These are phyloP conservation scores for Fusarium burgessii DNA, from an alignment of 2,329 filamentous ascomycete species.

Conservation along the genomic window DNA sequence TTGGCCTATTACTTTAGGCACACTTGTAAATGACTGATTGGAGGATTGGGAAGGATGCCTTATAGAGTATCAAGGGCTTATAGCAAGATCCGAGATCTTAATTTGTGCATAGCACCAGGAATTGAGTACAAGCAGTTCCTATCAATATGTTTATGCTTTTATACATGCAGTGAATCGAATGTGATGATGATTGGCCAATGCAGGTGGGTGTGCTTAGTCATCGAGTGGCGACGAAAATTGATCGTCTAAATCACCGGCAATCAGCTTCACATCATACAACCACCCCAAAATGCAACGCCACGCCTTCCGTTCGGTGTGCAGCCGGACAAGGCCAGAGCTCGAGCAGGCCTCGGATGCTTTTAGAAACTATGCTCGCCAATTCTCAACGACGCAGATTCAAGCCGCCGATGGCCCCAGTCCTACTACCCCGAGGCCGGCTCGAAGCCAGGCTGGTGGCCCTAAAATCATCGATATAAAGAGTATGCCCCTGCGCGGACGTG, in stretches of 20 bases:
- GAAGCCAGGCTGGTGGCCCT: conserved; percentile 37
- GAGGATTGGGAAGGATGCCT: conserved; percentile 25
- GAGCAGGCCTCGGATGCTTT: conserved; percentile 49
- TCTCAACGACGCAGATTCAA: conserved; percentile 55
- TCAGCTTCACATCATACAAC: conserved; percentile 34
- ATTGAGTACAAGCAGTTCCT: conserved; percentile 41
- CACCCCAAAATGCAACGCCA: conserved; percentile 53
- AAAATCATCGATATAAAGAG: conserved; percentile 57
- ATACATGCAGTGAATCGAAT: background rate
- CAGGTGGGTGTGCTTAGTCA: conserved; percentile 41
- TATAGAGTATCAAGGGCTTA: conserved; percentile 37
- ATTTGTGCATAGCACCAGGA: conserved; percentile 33
- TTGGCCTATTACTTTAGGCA: conserved; percentile 29
- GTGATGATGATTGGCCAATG: conserved; percentile 37
- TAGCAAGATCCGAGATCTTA: conserved; percentile 41
- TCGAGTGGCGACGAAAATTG: conserved; percentile 39
- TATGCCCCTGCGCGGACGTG: conserved; percentile 46
- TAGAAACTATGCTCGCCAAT: conserved; percentile 51
- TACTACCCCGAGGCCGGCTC: conserved; percentile 38
- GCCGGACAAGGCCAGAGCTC: conserved; percentile 52
- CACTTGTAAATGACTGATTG: conserved; percentile 37
- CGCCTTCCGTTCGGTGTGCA: conserved; percentile 54
- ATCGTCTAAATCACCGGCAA: conserved; percentile 16
- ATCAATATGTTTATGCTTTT: conserved; percentile 25
- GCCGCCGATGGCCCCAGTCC: conserved; percentile 46